Conservation (phyloP, 768 basidiomycete species). For the Calocera cornea region DNA sequence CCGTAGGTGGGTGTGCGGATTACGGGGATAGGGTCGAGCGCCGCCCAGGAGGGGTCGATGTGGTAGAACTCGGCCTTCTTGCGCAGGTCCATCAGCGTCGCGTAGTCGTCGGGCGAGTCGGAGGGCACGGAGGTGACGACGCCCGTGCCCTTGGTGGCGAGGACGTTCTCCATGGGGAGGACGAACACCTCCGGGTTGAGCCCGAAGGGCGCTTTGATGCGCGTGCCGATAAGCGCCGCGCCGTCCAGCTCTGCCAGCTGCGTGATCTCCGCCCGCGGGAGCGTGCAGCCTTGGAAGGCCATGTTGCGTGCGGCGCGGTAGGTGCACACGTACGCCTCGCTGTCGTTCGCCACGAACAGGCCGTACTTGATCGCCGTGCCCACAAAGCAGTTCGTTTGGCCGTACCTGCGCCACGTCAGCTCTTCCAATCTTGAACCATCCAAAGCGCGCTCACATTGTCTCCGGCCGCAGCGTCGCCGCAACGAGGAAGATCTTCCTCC, state of each 20-base stretch:
- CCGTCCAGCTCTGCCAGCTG: constrained; percentile 72
- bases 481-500: constrained; percentile 78
- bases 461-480: constrained; percentile 93
- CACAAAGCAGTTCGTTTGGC: constrained; percentile 96
- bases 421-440: constrained; percentile 2
- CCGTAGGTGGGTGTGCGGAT: constrained; percentile 86
- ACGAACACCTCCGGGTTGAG: constrained; percentile 81
- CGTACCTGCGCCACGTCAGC: constrained; percentile 51
- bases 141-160: constrained; percentile 96
- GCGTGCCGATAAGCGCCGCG: constrained; percentile 68
- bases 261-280: constrained; percentile 53
- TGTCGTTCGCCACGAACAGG: constrained; percentile 63
- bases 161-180: constrained; percentile 95
- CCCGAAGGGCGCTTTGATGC: constrained; percentile 75
- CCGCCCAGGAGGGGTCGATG: constrained; percentile 77
- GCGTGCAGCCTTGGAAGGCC: constrained; percentile 82
- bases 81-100: constrained; percentile 75
- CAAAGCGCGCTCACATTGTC: constrained; percentile 57
- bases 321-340: constrained; percentile 78
- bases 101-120: constrained; percentile 94
- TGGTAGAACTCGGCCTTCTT: constrained; percentile 97
- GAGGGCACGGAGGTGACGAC: constrained; percentile 97
- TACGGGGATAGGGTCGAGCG: constrained; percentile 75
- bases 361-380: constrained; percentile 84
- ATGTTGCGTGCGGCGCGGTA: constrained; percentile 90